Evolutionary conservation across 1,284 basidiomycete genomes (phyloP).

Genomic region (Tilletia caries): DNA sequence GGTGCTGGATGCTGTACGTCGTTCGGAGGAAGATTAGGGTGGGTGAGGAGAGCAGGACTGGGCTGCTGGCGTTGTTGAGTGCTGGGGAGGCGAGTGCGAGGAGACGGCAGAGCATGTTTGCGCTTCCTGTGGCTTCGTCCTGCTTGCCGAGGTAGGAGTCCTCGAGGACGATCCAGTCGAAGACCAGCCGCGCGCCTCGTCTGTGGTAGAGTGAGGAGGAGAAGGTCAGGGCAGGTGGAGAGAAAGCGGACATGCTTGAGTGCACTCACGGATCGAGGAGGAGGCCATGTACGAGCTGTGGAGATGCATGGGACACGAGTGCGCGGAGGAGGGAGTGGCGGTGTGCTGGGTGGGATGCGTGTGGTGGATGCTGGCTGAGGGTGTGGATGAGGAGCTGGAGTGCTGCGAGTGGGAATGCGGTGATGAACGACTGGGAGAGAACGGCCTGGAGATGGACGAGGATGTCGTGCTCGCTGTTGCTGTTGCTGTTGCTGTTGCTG

Average conservation of each 20-base stretch:
- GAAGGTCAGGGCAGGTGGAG: background rate
- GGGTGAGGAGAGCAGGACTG: background rate
- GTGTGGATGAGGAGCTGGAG: background rate
- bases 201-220: background rate
- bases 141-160: background rate
- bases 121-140: background rate
- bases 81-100: background rate
- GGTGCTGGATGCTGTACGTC: too few relatives aligned
- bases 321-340: background rate
- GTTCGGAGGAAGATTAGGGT: background rate
- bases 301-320: background rate
- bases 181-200: background rate
- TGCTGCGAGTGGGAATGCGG: background rate
- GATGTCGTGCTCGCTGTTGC: background rate
- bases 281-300: background rate
- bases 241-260: too few relatives aligned
- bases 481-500: background rate
- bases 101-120: background rate
- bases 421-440: background rate
- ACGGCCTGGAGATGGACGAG: background rate
- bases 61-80: background rate
- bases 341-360: background rate
- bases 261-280: background rate
- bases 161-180: conserved; percentile 3
- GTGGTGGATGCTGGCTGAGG: background rate